A percentile compares a stretch with the other conserved stretches of the same genome.
These are phyloP conservation scores for Nannochloropsis salina DNA, from an alignment of 108 stramenopile genomes.

Conservation along the genomic window DNA sequence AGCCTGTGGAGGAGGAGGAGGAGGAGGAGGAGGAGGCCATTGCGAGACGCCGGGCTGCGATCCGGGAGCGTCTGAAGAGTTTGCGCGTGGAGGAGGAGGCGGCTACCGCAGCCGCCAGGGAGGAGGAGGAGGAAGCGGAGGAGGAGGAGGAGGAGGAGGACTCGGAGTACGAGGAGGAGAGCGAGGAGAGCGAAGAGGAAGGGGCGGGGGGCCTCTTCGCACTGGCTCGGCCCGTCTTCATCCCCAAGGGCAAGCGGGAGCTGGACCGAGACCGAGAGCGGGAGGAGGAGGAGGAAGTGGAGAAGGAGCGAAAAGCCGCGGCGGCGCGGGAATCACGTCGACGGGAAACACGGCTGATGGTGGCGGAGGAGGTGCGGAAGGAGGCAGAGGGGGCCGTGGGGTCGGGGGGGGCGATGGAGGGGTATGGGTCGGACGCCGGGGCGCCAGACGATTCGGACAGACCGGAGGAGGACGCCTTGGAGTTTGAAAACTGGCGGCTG, in stretches of 20 bases:
- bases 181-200: slow-evolving; percentile 33
- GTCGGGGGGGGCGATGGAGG: slow-evolving; percentile 35
- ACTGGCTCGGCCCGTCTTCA: slow-evolving; percentile 37
- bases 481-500: slow-evolving; percentile 59
- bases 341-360: not conserved
- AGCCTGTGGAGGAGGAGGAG: slow-evolving; percentile 28
- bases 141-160: slow-evolving; percentile 36
- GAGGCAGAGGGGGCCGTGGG: slow-evolving; percentile 34
- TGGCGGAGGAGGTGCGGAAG: slow-evolving; percentile 33
- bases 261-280: slow-evolving; percentile 29
- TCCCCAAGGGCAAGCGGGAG: slow-evolving; percentile 40
- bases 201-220: slow-evolving; percentile 28
- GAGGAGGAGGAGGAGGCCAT: slow-evolving; percentile 38
- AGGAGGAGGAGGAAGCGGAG: not conserved
- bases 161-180: slow-evolving; percentile 45
- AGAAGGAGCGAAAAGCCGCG: not conserved
- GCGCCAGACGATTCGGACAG: slow-evolving; percentile 55
- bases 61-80: slow-evolving; percentile 25
- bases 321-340: not conserved
- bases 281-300: slow-evolving; percentile 48
- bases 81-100: not conserved
- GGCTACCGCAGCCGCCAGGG: not conserved
- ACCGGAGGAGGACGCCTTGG: slow-evolving; percentile 52
- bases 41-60: slow-evolving; percentile 21
- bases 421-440: slow-evolving; percentile 42